A percentile compares a stretch with the other conserved stretches of the same genome.
phyloP scores from a whole-genome alignment of 805 yeast genomes.

The Spathaspora sp. region DNA sequence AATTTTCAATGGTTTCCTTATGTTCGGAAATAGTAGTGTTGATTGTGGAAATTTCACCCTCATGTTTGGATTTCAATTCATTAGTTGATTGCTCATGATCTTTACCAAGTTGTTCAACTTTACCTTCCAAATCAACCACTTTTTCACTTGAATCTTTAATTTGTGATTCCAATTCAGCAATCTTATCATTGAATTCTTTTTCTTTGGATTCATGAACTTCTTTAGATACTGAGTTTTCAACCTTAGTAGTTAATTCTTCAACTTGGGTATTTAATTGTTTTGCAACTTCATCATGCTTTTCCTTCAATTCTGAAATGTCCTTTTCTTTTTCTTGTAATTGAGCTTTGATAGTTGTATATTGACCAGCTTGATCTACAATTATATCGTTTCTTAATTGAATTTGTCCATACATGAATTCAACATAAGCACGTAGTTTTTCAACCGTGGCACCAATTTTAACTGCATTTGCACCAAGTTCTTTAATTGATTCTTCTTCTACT shows the following conservation, averaged over 20 bases:
- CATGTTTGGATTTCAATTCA: neutral
- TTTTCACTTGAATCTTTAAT: neutral
- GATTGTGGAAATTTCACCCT: neutral
- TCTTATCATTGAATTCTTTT: neutral
- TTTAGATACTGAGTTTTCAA: neutral
- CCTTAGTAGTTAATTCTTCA: neutral
- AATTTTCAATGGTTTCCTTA: neutral
- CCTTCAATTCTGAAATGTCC: constrained; percentile 3
- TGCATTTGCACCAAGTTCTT: neutral
- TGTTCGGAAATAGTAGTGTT: neutral
- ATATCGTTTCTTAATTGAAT: neutral
- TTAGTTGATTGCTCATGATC: neutral
- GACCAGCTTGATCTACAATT: neutral
- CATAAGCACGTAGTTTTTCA: neutral
- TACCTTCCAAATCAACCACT: neutral
- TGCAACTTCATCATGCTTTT: neutral
- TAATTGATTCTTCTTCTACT: neutral
- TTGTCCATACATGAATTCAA: neutral
- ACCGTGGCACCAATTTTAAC: neutral
- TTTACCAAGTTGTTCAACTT: neutral
- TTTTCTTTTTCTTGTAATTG: constrained; percentile 1
- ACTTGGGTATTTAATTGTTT: neutral
- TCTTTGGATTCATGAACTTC: neutral
- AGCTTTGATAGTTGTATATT: neutral
- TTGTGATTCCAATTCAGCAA: constrained; percentile 1